These are phyloP conservation scores for Polychytrium aggregatum DNA, from an alignment of 192 early-diverging fungal genomes.

Conservation along the genomic window DNA sequence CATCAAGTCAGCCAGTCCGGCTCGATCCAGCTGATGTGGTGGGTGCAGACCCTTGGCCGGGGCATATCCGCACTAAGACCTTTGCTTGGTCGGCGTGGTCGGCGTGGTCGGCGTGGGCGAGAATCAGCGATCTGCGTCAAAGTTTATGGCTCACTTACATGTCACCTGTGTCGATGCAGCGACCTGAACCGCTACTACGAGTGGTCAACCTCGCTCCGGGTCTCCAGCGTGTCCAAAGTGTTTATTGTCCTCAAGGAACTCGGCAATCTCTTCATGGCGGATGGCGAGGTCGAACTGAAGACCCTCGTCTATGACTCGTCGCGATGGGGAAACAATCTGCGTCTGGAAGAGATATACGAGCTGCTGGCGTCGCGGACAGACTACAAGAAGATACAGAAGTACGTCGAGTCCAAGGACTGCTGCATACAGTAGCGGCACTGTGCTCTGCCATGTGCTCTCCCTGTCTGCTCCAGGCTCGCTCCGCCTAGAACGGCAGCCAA, in stretches of 20 bases:
- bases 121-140: too few species aligned
- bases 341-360: slow-evolving; percentile 75
- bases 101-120: too few species aligned
- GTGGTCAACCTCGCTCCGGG: slow-evolving; percentile 51
- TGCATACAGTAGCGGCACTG: slow-evolving; percentile 29
- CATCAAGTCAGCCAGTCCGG: slow-evolving; percentile 73
- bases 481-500: too few species aligned
- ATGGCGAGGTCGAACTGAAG: slow-evolving; percentile 57
- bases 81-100: too few species aligned
- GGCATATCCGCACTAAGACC: too few species aligned
- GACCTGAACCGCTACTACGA: slow-evolving; percentile 74
- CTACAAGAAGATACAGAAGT: slow-evolving; percentile 64
- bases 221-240: slow-evolving; percentile 53
- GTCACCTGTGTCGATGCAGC: slow-evolving; percentile 17
- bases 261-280: slow-evolving; percentile 70
- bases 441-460: too few species aligned
- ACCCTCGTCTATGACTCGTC: slow-evolving; percentile 65
- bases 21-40: slow-evolving; percentile 82
- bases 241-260: slow-evolving; percentile 72
- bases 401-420: slow-evolving; percentile 57
- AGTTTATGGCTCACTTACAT: too few species aligned
- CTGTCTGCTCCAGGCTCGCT: too few species aligned
- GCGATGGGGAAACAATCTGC: slow-evolving; percentile 59
- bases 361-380: slow-evolving; percentile 65
- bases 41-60: too few species aligned